Evolutionary conservation across 2,329 filamentous ascomycete species (phyloP).

Genomic region (Colletotrichum horii): DNA sequence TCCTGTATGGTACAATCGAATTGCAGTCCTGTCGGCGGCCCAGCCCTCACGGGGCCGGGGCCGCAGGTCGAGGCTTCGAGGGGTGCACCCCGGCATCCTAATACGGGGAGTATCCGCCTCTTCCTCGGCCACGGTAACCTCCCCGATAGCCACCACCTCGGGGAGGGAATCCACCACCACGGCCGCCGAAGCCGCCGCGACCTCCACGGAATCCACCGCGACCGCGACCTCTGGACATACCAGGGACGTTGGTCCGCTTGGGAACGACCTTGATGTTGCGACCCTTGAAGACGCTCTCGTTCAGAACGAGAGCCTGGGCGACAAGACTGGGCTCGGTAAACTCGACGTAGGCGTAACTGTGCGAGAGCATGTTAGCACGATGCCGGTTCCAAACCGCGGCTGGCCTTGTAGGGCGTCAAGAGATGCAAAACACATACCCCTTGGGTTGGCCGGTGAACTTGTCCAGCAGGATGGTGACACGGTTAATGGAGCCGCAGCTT

Average conservation of each 20-base stretch:
- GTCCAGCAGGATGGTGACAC: conserved; percentile 95
- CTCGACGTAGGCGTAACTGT: conserved; percentile 97
- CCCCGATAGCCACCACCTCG: conserved; percentile 69
- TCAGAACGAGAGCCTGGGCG: conserved; percentile 90
- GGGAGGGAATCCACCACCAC: conserved; percentile 51
- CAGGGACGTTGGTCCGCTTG: conserved; percentile 95
- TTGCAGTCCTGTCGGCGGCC: background rate
- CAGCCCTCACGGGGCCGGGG: background rate
- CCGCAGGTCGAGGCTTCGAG: background rate
- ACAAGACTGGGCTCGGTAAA: conserved; percentile 94
- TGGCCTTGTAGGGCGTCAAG: background rate
- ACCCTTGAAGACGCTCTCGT: conserved; percentile 95
- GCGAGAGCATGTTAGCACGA: background rate
- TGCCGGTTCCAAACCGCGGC: background rate
- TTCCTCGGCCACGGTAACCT: conserved; percentile 69
- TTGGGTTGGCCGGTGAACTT: conserved; percentile 99
- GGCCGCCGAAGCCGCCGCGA: conserved; percentile 54
- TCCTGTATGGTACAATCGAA: conserved; percentile 23
- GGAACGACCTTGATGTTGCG: conserved; percentile 93
- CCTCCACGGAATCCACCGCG: conserved; percentile 59
- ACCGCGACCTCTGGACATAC: conserved; percentile 84
- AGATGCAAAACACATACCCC: conserved; percentile 69
- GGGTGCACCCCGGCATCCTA: conserved; percentile 38
- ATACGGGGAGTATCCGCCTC: conserved; percentile 70
- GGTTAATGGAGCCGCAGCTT: conserved; percentile 95